phyloP scores from a whole-genome alignment of 192 early-diverging fungal species.

The Backusella westeae region DNA sequence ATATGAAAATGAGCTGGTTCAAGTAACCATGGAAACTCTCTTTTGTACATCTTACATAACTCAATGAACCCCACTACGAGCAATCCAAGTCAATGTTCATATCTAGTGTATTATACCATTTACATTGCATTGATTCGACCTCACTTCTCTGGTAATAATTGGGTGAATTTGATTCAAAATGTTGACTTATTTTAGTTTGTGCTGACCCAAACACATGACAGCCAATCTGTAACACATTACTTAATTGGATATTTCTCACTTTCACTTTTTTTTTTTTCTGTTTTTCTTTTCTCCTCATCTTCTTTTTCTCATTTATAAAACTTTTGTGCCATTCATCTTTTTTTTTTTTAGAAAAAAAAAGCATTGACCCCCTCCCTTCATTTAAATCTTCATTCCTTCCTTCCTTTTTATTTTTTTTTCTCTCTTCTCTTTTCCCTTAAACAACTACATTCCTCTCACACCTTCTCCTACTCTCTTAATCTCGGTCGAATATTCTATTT shows the following conservation, averaged over 20 bases:
- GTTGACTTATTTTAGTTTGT: not conserved
- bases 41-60: too few relatives aligned
- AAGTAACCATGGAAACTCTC: not conserved
- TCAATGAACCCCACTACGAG: too few relatives aligned
- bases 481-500: not conserved
- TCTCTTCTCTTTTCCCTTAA: not conserved
- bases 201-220: not conserved
- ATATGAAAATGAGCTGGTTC: not conserved
- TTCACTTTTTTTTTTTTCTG: not conserved
- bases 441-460: not conserved
- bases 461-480: not conserved
- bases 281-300: not conserved
- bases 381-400: not conserved
- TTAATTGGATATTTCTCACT: not conserved
- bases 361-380: not conserved
- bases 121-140: not conserved
- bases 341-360: not conserved
- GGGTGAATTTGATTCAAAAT: not conserved
- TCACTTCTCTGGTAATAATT: not conserved
- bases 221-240: not conserved
- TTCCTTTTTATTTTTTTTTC: not conserved
- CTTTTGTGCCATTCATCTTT: not conserved
- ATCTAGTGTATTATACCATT: too few relatives aligned
- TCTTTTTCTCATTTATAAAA: not conserved
- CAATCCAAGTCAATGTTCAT: too few relatives aligned